A percentile compares a stretch with the other conserved stretches of the same genome.
Evolutionary conservation across 495 filamentous ascomycete genomes (phyloP).

Genomic region (Amphirosellinia nigrospora): DNA sequence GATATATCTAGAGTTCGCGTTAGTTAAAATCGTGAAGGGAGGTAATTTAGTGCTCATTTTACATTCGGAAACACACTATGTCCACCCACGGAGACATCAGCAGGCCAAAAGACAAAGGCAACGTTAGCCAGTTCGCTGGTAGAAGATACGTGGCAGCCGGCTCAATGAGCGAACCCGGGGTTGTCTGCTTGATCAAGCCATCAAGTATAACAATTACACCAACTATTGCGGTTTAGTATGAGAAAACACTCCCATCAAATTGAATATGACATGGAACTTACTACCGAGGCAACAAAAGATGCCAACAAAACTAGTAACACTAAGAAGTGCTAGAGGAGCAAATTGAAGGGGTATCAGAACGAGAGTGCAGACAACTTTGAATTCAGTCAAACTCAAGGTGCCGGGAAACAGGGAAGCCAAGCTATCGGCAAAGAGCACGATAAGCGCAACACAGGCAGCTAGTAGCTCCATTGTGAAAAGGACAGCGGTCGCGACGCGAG

Average conservation of each 20-base stretch:
- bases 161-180: conserved; percentile 82
- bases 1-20: conserved; percentile 67
- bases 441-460: conserved; percentile 86
- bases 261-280: conserved; percentile 51
- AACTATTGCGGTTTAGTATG: conserved; percentile 57
- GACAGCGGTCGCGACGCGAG: conserved; percentile 78
- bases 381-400: conserved; percentile 67
- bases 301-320: conserved; percentile 88
- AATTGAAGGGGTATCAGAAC: conserved; percentile 86
- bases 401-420: conserved; percentile 79
- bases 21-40: not conserved
- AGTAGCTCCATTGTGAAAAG: conserved; percentile 89
- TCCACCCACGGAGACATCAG: conserved; percentile 96
- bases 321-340: conserved; percentile 80
- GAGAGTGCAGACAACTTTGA: conserved; percentile 87
- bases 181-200: conserved; percentile 78
- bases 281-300: conserved; percentile 87
- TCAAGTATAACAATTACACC: conserved; percentile 80
- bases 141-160: conserved; percentile 83
- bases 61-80: conserved; percentile 92
- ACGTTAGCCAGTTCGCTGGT: conserved; percentile 82
- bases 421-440: conserved; percentile 93
- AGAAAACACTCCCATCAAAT: conserved; percentile 23
- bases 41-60: conserved; percentile 26
- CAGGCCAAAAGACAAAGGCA: conserved; percentile 93